These are phyloP conservation scores for Daldinia loculata DNA, from an alignment of 495 filamentous ascomycete genomes.

Conservation along the genomic window DNA sequence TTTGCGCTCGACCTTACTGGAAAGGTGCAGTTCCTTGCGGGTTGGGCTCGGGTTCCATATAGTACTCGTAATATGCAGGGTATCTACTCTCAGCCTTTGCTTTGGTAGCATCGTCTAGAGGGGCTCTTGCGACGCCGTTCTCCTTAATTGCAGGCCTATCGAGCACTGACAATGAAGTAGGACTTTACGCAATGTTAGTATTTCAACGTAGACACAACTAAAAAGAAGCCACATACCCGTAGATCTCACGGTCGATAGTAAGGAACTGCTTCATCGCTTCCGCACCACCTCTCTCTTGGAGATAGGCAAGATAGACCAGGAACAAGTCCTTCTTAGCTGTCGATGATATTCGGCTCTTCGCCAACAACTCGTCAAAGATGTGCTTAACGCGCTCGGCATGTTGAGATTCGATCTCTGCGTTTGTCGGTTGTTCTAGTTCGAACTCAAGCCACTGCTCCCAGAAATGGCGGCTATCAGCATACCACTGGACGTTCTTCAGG, in stretches of 20 bases:
- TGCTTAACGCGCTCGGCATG: constrained; percentile 79
- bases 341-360: constrained; percentile 74
- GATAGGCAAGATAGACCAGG: constrained; percentile 81
- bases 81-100: constrained; percentile 70
- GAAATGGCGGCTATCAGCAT: constrained; percentile 87
- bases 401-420: constrained; percentile 65
- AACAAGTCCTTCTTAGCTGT: constrained; percentile 78
- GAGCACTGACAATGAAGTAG: constrained; percentile 58
- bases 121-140: constrained; percentile 65
- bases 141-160: constrained; percentile 63
- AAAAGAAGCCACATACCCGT: constrained; percentile 66
- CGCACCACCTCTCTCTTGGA: constrained; percentile 84
- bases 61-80: constrained; percentile 71
- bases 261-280: constrained; percentile 88
- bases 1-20: constrained; percentile 40
- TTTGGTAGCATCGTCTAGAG: constrained; percentile 70
- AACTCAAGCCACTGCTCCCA: constrained; percentile 91
- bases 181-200: constrained; percentile 49
- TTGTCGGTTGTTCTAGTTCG: constrained; percentile 87
- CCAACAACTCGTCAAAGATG: constrained; percentile 79
- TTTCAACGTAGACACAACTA: not conserved
- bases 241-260: constrained; percentile 82
- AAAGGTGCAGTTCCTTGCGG: constrained; percentile 55
- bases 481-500: constrained; percentile 82
- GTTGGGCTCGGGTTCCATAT: constrained; percentile 58